Percentiles rank a stretch among this genome's conserved stretches.
Evolutionary conservation across 176 grass and related monocot species (phyloP).

Genomic region (Avena eriantha): DNA sequence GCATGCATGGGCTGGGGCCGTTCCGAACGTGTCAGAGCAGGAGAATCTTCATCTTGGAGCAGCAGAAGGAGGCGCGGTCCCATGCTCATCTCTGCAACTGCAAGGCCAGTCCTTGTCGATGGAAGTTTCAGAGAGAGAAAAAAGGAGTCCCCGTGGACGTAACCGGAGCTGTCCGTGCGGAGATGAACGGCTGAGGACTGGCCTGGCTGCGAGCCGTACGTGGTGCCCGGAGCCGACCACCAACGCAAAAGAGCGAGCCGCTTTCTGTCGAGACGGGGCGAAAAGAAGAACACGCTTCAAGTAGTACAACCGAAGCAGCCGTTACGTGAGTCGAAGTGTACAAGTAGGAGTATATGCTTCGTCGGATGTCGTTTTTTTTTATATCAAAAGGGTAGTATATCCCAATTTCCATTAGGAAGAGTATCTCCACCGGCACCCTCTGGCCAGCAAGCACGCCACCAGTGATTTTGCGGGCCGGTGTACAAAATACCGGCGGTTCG

Average conservation of each 20-base stretch:
- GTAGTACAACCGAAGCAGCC: no score
- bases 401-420: no score
- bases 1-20: not conserved
- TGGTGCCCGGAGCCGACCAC: not conserved
- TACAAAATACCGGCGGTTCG: no score
- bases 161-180: not conserved
- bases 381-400: no score
- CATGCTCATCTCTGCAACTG: slow-evolving; percentile 6
- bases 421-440: no score
- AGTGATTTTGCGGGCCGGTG: no score
- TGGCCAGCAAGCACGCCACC: no score
- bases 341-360: no score
- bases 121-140: not conserved
- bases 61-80: not conserved
- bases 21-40: not conserved
- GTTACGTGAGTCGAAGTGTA: no score
- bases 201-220: not conserved
- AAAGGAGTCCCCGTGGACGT: not conserved
- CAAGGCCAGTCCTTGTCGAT: not conserved
- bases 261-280: not conserved
- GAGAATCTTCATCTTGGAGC: not conserved
- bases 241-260: not conserved
- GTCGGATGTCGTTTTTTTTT: no score
- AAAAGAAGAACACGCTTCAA: not conserved
- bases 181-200: not conserved